A percentile compares a stretch with the other conserved stretches of the same genome.
Evolutionary conservation across 352 stramenopile species (phyloP).

Genomic region (Lagenidium giganteum): DNA sequence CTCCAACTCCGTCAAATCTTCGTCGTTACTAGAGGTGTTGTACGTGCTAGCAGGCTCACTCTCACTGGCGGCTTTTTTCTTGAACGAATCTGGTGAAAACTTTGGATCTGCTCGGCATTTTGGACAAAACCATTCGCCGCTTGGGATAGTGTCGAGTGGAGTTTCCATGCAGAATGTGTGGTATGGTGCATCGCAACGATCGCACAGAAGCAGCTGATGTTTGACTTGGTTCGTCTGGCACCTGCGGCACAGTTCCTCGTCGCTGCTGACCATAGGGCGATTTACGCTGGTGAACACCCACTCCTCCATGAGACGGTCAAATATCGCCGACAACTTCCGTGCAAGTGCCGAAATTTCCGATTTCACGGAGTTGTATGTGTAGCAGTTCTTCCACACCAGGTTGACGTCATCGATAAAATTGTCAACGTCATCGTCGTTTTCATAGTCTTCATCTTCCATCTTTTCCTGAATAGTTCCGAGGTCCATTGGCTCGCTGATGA

Average conservation of each 20-base stretch:
- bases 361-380: slow-evolving; percentile 79
- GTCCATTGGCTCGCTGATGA: slow-evolving; percentile 80
- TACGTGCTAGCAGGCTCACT: no score
- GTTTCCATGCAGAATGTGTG: slow-evolving; percentile 72
- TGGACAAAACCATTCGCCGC: slow-evolving; percentile 75
- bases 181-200: slow-evolving; percentile 82
- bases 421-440: slow-evolving; percentile 77
- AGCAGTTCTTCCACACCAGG: slow-evolving; percentile 88
- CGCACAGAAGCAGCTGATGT: slow-evolving; percentile 58
- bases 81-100: slow-evolving; percentile 50
- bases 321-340: slow-evolving; percentile 69
- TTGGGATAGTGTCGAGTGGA: slow-evolving; percentile 50
- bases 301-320: slow-evolving; percentile 77
- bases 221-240: slow-evolving; percentile 73
- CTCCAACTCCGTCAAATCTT: slow-evolving; percentile 26
- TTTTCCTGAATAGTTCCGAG: slow-evolving; percentile 79
- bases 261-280: slow-evolving; percentile 43
- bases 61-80: slow-evolving; percentile 22
- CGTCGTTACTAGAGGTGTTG: no score
- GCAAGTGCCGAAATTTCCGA: slow-evolving; percentile 75
- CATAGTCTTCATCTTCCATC: slow-evolving; percentile 81
- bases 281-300: slow-evolving; percentile 62
- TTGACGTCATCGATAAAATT: slow-evolving; percentile 77
- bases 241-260: slow-evolving; percentile 76
- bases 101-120: slow-evolving; percentile 44